Evolutionary conservation across 345 rosid species (phyloP).

Genomic region (Tarenaya hassleriana): DNA sequence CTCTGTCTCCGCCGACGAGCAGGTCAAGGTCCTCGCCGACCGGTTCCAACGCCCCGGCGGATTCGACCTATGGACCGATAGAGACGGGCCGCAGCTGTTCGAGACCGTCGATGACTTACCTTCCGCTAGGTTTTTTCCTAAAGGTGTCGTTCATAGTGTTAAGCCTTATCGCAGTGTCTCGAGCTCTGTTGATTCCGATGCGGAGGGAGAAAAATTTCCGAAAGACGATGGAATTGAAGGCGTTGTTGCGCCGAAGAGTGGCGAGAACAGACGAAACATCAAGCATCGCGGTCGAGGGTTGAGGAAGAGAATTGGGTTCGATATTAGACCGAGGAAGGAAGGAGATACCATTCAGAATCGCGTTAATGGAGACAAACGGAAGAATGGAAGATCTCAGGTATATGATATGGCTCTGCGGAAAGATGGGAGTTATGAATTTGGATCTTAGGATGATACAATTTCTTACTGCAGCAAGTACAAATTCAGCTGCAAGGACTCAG

Average conservation of each 20-base stretch:
- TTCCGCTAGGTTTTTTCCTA: conserved; percentile 80
- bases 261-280: not conserved
- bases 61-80: conserved; percentile 70
- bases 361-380: conserved; percentile 21
- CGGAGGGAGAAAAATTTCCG: not conserved
- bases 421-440: conserved; percentile 31
- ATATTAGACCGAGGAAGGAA: conserved; percentile 11
- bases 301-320: conserved; percentile 18
- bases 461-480: not conserved
- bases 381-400: conserved; percentile 22
- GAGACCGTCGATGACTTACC: conserved; percentile 51
- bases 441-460: conserved; percentile 24
- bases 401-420: conserved; percentile 28
- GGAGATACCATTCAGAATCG: conserved; percentile 22
- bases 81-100: conserved; percentile 67
- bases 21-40: conserved; percentile 78
- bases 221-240: not conserved
- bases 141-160: conserved; percentile 77
- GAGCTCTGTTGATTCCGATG: conserved; percentile 14
- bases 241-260: not conserved
- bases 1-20: conserved; percentile 76
- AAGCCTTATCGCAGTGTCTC: conserved; percentile 42
- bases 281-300: conserved; percentile 18
- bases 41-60: conserved; percentile 90
- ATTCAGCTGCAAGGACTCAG: not conserved